Percentiles rank a stretch among this genome's conserved stretches.
These are phyloP conservation scores for Castanea crenata DNA, from an alignment of 306 rosid genomes.

Conservation along the genomic window DNA sequence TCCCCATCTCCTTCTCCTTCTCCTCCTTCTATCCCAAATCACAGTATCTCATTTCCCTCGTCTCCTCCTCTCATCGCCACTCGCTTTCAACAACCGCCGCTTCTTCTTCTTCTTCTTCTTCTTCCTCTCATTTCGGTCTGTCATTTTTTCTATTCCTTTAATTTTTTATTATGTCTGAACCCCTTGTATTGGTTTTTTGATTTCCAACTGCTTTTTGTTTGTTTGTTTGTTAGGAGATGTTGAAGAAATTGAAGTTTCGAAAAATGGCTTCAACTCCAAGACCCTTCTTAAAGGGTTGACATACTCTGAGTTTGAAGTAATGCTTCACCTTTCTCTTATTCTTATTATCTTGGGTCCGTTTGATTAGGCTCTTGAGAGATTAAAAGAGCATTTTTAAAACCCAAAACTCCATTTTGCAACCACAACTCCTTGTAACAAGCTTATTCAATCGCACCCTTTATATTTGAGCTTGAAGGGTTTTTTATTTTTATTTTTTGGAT, in stretches of 20 bases:
- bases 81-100: constrained; percentile 40
- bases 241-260: constrained; percentile 20
- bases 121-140: constrained; percentile 38
- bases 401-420: too few species aligned
- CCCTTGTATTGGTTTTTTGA: not conserved
- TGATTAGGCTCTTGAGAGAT: too few species aligned
- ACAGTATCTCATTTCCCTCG: constrained; percentile 19
- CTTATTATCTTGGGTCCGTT: too few species aligned
- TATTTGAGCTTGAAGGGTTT: too few species aligned
- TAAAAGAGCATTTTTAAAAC: too few species aligned
- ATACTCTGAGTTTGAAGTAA: constrained; percentile 73
- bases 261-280: constrained; percentile 44
- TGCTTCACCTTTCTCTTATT: not conserved
- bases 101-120: constrained; percentile 24
- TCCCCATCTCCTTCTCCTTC: constrained; percentile 26
- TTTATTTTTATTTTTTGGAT: not conserved
- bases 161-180: not conserved
- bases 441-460: too few species aligned
- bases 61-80: constrained; percentile 34
- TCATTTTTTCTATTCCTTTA: not conserved
- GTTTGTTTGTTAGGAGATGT: constrained; percentile 21
- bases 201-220: not conserved
- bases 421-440: too few species aligned
- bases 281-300: constrained; percentile 75
- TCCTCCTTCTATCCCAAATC: constrained; percentile 27